These are phyloP conservation scores for Coemansia sp. DNA, from an alignment of 192 early-diverging fungal genomes.

Conservation along the genomic window DNA sequence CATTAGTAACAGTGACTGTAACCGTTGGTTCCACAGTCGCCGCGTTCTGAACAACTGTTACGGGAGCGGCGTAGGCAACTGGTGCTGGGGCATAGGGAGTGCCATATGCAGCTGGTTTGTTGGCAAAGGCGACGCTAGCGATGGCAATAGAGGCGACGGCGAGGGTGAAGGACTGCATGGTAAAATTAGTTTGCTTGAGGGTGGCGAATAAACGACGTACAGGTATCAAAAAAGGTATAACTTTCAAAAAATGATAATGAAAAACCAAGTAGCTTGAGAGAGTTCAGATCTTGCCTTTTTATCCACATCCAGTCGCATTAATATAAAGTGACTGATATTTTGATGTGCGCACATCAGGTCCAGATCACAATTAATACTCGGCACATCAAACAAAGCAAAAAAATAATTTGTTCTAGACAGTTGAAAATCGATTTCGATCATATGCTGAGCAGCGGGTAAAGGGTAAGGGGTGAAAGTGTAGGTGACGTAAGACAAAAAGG, in stretches of 20 bases:
- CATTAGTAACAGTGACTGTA: slow-evolving; percentile 42
- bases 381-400: not conserved
- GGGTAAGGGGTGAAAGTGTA: not conserved
- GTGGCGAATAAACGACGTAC: not conserved
- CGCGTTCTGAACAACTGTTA: slow-evolving; percentile 45
- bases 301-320: not conserved
- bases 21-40: slow-evolving; percentile 34
- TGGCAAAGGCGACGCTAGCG: slow-evolving; percentile 14
- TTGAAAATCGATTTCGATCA: not conserved
- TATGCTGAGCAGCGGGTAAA: not conserved
- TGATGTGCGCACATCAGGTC: not conserved
- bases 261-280: not conserved
- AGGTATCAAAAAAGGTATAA: not conserved
- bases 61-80: slow-evolving; percentile 15
- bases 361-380: not conserved
- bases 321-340: too few relatives aligned
- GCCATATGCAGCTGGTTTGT: not conserved
- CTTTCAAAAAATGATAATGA: not conserved
- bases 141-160: too few relatives aligned
- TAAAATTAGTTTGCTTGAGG: not conserved
- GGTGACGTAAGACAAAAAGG: not conserved
- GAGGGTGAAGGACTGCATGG: too few relatives aligned
- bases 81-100: not conserved
- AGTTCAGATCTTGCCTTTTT: not conserved
- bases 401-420: not conserved